Evolutionary conservation across 83 land plant species (phyloP).

Genomic region (Larix sibirica): DNA sequence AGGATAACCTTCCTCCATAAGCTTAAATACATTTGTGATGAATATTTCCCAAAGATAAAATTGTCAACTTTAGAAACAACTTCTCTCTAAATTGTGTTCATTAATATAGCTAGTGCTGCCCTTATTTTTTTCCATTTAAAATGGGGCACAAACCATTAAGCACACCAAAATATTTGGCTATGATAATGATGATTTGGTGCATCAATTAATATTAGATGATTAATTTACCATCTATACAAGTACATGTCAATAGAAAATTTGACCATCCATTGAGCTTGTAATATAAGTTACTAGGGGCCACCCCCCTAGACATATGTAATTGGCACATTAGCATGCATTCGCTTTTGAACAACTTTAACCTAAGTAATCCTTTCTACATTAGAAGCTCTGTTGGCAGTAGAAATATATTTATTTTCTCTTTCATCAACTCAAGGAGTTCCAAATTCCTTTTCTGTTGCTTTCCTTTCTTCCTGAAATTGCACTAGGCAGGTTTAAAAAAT

Average conservation of each 20-base stretch:
- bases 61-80: background rate
- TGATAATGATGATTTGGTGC: background rate
- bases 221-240: background rate
- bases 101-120: background rate
- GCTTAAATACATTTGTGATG: background rate
- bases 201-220: background rate
- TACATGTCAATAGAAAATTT: background rate
- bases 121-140: background rate
- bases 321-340: conserved; percentile 26
- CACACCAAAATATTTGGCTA: background rate
- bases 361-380: conserved; percentile 97
- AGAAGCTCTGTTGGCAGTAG: conserved; percentile 88
- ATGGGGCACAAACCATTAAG: background rate
- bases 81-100: background rate
- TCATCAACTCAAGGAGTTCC: conserved; percentile 76
- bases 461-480: conserved; percentile 75
- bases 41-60: background rate
- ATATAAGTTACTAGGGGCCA: background rate
- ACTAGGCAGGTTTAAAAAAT: background rate
- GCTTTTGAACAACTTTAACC: conserved; percentile 89
- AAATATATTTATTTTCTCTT: conserved; percentile 81
- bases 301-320: background rate
- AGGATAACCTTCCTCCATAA: background rate
- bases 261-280: background rate
- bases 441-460: conserved; percentile 65